phyloP scores from a whole-genome alignment of 2,329 filamentous ascomycete species.

The Fusarium tuaranense region DNA sequence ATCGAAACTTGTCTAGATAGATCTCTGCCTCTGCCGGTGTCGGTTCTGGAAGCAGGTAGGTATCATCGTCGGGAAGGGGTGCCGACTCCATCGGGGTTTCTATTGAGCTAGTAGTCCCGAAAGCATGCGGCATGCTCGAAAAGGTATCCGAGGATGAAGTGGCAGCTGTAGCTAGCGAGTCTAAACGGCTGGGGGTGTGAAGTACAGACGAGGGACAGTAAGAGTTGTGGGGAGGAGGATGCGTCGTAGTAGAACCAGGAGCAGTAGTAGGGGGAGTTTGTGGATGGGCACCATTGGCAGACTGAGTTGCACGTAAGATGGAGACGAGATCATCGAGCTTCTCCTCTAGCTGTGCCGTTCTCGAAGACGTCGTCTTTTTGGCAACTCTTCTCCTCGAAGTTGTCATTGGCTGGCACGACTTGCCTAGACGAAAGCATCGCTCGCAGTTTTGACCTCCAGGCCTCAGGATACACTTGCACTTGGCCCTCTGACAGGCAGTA shows the following conservation, averaged over 20 bases:
- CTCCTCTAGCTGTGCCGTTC: conserved; percentile 61
- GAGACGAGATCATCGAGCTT: conserved; percentile 62
- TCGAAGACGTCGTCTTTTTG: conserved; percentile 50
- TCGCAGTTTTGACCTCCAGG: conserved; percentile 50
- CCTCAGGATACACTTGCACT: conserved; percentile 61
- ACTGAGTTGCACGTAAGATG: conserved; percentile 53
- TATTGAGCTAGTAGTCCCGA: conserved; percentile 10
- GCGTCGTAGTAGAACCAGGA: conserved; percentile 4
- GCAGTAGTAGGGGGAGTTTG: conserved; percentile 20
- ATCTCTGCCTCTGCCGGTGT: conserved; percentile 53
- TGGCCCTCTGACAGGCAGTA: conserved; percentile 60
- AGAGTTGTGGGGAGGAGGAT: conserved; percentile 16
- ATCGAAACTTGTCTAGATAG: conserved; percentile 56
- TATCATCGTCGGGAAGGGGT: conserved; percentile 30
- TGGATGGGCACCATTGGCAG: conserved; percentile 23
- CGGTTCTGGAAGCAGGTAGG: conserved; percentile 43
- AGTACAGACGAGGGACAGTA: conserved; percentile 18
- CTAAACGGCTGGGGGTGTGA: conserved; percentile 47
- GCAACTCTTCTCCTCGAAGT: conserved; percentile 53
- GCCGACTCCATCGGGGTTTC: conserved; percentile 12
- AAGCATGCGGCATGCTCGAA: conserved; percentile 18
- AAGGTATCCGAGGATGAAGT: conserved; percentile 44
- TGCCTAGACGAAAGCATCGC: conserved; percentile 59
- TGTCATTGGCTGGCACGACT: conserved; percentile 59
- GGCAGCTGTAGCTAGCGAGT: conserved; percentile 52